Evolutionary conservation across 202 grass and related monocot species (phyloP).

Genomic region (Setaria viridis): DNA sequence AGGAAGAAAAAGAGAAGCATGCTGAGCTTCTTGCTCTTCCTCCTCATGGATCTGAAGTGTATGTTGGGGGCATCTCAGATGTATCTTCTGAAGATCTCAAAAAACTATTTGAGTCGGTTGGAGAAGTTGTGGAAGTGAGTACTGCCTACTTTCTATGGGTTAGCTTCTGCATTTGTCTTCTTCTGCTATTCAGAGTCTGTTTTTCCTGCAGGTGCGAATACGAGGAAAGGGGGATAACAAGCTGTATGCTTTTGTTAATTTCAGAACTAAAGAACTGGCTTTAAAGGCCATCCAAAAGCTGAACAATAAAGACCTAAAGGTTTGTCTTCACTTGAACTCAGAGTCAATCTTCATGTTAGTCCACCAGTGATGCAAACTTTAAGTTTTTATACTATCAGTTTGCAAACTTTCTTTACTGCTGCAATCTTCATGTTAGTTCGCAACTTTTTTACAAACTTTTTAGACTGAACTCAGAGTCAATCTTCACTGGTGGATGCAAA

Average conservation of each 20-base stretch:
- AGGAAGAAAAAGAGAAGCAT: conserved; percentile 59
- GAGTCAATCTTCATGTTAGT: conserved; percentile 28
- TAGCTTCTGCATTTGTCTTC: conserved; percentile 35
- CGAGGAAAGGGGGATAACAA: conserved; percentile 72
- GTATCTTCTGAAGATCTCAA: conserved; percentile 76
- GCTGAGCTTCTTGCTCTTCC: conserved; percentile 73
- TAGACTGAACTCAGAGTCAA: too few species aligned
- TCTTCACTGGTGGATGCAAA: too few species aligned
- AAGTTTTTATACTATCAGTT: too few species aligned
- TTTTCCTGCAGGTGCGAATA: conserved; percentile 75
- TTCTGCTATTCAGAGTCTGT: conserved; percentile 25
- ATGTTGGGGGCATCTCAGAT: conserved; percentile 61
- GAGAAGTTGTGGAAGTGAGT: conserved; percentile 90
- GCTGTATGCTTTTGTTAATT: conserved; percentile 86
- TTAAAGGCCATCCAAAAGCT: conserved; percentile 73
- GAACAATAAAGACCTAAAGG: conserved; percentile 77
- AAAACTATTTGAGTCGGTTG: conserved; percentile 69
- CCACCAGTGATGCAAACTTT: neutral
- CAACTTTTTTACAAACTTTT: too few species aligned
- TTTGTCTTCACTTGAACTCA: conserved; percentile 44
- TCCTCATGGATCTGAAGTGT: conserved; percentile 91
- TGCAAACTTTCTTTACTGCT: too few species aligned
- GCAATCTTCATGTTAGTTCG: too few species aligned
- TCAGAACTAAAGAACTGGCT: conserved; percentile 72
- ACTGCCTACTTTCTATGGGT: conserved; percentile 28